These are phyloP conservation scores for Naganishia kalamii DNA, from an alignment of 768 basidiomycete genomes.

Conservation along the genomic window DNA sequence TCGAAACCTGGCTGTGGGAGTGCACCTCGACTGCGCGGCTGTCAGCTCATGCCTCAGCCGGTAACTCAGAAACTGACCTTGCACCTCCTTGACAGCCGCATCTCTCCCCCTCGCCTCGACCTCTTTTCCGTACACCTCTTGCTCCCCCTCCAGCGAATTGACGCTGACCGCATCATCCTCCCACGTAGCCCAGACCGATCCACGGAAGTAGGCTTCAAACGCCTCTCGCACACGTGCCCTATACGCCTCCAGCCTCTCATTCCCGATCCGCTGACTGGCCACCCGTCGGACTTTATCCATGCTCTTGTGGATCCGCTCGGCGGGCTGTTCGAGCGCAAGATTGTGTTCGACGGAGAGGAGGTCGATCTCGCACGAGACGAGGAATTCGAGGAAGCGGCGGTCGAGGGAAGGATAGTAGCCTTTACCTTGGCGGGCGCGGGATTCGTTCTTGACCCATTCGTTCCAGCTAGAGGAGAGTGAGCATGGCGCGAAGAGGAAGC, in stretches of 20 bases:
- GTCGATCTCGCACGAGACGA: slow-evolving; percentile 43
- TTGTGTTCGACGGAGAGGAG: slow-evolving; percentile 37
- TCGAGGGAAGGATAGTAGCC: slow-evolving; percentile 45
- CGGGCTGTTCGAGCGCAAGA: background rate
- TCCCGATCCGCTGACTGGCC: slow-evolving; percentile 42
- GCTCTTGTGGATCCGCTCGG: slow-evolving; percentile 39
- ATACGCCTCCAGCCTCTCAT: slow-evolving; percentile 43
- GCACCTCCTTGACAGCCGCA: background rate
- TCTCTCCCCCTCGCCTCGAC: background rate
- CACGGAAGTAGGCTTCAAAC: slow-evolving; percentile 41
- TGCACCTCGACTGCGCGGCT: background rate
- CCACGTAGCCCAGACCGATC: slow-evolving; percentile 21
- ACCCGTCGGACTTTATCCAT: slow-evolving; percentile 41
- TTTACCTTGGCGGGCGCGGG: slow-evolving; percentile 39
- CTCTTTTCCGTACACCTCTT: background rate
- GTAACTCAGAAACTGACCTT: background rate
- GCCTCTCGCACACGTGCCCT: slow-evolving; percentile 44
- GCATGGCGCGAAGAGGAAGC: too few relatives aligned
- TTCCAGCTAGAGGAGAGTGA: slow-evolving; percentile 35
- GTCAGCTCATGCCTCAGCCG: background rate
- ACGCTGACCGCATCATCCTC: slow-evolving; percentile 1
- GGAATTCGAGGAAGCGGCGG: slow-evolving; percentile 44
- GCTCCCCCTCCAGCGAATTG: background rate
- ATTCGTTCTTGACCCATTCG: slow-evolving; percentile 44
- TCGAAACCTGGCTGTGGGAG: background rate